These are phyloP conservation scores for Umbelopsis isabellina DNA, from an alignment of 192 early-diverging fungal genomes.

Conservation along the genomic window DNA sequence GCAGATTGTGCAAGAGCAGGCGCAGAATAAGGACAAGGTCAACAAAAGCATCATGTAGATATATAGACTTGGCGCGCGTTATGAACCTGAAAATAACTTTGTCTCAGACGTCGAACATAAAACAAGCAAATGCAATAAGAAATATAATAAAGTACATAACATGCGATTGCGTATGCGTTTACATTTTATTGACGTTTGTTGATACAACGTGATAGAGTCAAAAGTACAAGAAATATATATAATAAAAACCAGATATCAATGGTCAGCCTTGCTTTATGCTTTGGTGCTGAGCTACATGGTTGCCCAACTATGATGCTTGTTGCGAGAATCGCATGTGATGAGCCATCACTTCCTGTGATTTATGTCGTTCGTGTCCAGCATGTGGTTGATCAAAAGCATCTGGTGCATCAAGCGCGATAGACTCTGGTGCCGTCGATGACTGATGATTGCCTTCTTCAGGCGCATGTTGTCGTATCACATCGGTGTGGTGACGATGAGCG, in stretches of 20 bases:
- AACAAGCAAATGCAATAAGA: too few relatives aligned
- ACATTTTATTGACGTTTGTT: too few relatives aligned
- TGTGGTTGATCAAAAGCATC: neutral
- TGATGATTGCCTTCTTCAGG: neutral
- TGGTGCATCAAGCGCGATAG: neutral
- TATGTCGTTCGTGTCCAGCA: neutral
- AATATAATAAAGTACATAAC: too few relatives aligned
- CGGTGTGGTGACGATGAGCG: constrained; percentile 39
- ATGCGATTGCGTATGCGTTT: too few relatives aligned
- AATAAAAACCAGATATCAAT: too few relatives aligned
- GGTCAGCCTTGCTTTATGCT: too few relatives aligned
- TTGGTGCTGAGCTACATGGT: too few relatives aligned
- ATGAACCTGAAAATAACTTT: too few relatives aligned
- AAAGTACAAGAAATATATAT: too few relatives aligned
- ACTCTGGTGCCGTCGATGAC: neutral
- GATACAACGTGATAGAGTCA: too few relatives aligned
- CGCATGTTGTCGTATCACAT: constrained; percentile 37
- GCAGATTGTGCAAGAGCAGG: constrained; percentile 21
- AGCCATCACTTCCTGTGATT: neutral
- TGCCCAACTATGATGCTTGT: neutral
- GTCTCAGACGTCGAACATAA: too few relatives aligned
- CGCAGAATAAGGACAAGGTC: constrained; percentile 28
- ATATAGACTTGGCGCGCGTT: too few relatives aligned
- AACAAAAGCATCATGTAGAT: constrained; percentile 32
- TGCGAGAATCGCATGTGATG: constrained; percentile 4